Percentiles rank a stretch among this genome's conserved stretches.
These are phyloP conservation scores for Pichia nanzhaoensis DNA, from an alignment of 805 yeast species.

Conservation along the genomic window DNA sequence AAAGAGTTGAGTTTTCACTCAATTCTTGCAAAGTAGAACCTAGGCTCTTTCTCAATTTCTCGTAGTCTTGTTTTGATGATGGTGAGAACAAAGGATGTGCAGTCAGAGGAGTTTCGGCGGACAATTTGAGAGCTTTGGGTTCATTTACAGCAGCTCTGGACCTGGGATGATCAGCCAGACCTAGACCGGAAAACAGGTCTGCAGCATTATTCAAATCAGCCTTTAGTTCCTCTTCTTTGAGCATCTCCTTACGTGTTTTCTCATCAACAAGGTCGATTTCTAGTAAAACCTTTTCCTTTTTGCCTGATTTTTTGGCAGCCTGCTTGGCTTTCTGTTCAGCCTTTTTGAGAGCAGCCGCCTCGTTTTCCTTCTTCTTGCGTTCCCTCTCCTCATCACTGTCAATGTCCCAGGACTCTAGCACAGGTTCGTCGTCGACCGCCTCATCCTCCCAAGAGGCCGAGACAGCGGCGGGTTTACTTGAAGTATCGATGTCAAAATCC, in stretches of 20 bases:
- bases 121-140: constrained; percentile 30
- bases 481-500: constrained; percentile 74
- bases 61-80: constrained; percentile 70
- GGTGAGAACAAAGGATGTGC: constrained; percentile 82
- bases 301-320: constrained; percentile 41
- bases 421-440: constrained; percentile 63
- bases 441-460: constrained; percentile 81
- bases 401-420: constrained; percentile 84
- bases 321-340: constrained; percentile 35
- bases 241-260: constrained; percentile 63
- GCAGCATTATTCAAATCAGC: constrained; percentile 92
- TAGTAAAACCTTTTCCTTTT: constrained; percentile 34
- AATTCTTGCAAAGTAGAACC: constrained; percentile 54
- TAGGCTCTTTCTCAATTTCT: constrained; percentile 67
- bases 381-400: constrained; percentile 55
- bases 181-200: constrained; percentile 74
- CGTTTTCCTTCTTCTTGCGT: constrained; percentile 18
- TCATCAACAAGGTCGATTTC: constrained; percentile 69
- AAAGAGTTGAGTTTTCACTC: constrained; percentile 53
- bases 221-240: constrained; percentile 72
- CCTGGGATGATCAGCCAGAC: constrained; percentile 52
- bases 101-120: constrained; percentile 59
- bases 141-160: constrained; percentile 29
- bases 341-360: constrained; percentile 21
- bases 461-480: constrained; percentile 37